A percentile compares a stretch with the other conserved stretches of the same genome.
Conservation (phyloP, 306 rosid genomes). For the Dicorynia guianensis region DNA sequence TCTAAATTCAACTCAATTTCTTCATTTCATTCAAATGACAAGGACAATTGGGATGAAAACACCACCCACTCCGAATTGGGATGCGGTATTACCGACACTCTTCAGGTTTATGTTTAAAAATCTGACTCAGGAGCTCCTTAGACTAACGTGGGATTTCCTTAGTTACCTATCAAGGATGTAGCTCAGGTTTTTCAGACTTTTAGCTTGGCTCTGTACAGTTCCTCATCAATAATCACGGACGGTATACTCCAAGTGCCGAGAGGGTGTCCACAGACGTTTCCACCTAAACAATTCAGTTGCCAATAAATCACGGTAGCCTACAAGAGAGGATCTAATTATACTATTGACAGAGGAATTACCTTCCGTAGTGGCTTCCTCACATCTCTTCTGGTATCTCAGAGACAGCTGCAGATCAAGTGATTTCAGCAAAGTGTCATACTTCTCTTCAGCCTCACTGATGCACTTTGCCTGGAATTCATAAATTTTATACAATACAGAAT, state of each 20-base stretch:
- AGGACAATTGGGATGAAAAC: too few species aligned
- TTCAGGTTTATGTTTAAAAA: too few species aligned
- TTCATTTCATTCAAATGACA: too few species aligned
- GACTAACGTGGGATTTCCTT: too few species aligned
- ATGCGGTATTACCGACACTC: too few species aligned
- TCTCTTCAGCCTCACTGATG: conserved; percentile 83
- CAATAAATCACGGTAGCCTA: not conserved
- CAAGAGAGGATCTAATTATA: conserved; percentile 5
- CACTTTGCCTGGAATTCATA: conserved; percentile 67
- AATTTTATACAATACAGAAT: conserved; percentile 11
- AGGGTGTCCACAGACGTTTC: conserved; percentile 67
- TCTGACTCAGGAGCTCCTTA: too few species aligned
- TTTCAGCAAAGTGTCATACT: conserved; percentile 64
- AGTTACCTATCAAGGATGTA: conserved; percentile 26
- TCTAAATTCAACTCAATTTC: too few species aligned
- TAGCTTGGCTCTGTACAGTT: conserved; percentile 61
- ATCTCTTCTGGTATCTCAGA: conserved; percentile 72
- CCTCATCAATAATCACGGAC: conserved; percentile 74
- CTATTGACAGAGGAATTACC: conserved; percentile 53
- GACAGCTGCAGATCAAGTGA: conserved; percentile 75
- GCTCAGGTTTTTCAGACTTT: conserved; percentile 44
- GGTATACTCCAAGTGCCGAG: conserved; percentile 90
- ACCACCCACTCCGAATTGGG: too few species aligned
- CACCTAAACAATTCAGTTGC: conserved; percentile 61
- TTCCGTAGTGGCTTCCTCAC: conserved; percentile 90